Base-by-base conservation (phyloP, 2,329 filamentous ascomycete genomes). In the Talaromyces sp. region DNA sequence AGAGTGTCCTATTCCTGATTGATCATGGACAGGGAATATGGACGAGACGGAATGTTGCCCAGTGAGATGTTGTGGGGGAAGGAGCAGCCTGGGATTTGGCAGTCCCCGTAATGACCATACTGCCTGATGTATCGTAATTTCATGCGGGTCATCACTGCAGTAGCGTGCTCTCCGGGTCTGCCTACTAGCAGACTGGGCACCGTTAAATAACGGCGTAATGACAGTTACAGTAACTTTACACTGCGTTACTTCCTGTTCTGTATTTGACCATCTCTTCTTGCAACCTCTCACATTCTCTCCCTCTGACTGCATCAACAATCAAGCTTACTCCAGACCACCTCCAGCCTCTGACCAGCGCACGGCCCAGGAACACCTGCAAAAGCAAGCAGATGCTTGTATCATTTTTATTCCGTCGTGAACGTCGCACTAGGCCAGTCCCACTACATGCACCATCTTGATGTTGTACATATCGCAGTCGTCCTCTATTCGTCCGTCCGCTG, bases 371-470 rank as follows among this genome's bases (percentile, higher is more conserved):
- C 10, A 17, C 36, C 13, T 31, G 15, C 25, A 38, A 17, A 22
- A 38, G 53, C 31, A 8, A 53, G 53, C 22, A 6, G 40, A 43
- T 60, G 17, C 36, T 49, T 27, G 31, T 27, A 27, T 38, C 19
- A 38, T 15, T 22, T 54, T 29, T 8, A 11, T 22, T 11, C n/a
- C 31, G 25, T 54, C 47, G 6, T 31, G 45, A 29, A 25, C 17
- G 27, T 19, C 34, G 22, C 34, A 40, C 36, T 27, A 27, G 8
- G 22, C 25, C 22, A 38, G 45, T 27, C 47, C 34, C 34, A 40
- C 45, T 53, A 3, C 59, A 63, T 63, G 61, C 61, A 58, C 51
- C 25, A 1, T 34, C 51, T 45, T 25, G n/a, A 63, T 63, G 61
- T 58, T 29, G 61, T 56, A 56, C 61, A 63, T 63, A 29, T 45